Base-by-base conservation (phyloP, 768 basidiomycete genomes). In the Boletus speciosus region DNA sequence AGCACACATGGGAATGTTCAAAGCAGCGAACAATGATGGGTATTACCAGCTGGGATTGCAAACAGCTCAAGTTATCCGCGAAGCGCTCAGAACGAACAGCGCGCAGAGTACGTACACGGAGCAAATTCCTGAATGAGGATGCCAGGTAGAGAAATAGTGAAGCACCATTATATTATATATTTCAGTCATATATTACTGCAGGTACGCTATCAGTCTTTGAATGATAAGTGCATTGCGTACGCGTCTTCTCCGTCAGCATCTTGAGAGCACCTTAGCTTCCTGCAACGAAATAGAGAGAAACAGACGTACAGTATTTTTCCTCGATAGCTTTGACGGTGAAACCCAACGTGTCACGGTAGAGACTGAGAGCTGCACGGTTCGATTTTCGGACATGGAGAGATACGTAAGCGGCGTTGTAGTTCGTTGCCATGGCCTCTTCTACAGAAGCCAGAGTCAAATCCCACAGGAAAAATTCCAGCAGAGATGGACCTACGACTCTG, bases 231-330 rank as follows among this genome's bases (percentile, higher is more conserved):
- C 93, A 97, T 97, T 3, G 90, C 86, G 65, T 93, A 94, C 21
- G 94, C 94, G 57, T 95, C 93, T 71, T 97, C 93, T 4, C 93
- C 93, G 64, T 97, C 93, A 3, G 93, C 94, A 73, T 96, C 93
- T 96, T 23, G 47, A 46, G 34, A 14, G 45, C 16, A 27, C 31
- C 38, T 65, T 27, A 66, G 50, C 52, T 49, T n/a, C 38, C 38
- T 11, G 9, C 55, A 39, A 19, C 31, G 35, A 25, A 16, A 37
- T 23, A 36, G 21, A 54, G 19, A 23, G 27, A 23, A 37, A 41
- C 31, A 46, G n/a, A 82, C 89, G 70, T 63, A 96, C 94, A 98
- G 63, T 98, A 98, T 58, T 83, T 85, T 69, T 90, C 85, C 69
- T 97, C 95, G 38, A 96, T 81, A 46, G 83, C 83, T 39, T 85